Conservation (phyloP, 768 basidiomycete genomes). For the Cytidiella melzeri region DNA sequence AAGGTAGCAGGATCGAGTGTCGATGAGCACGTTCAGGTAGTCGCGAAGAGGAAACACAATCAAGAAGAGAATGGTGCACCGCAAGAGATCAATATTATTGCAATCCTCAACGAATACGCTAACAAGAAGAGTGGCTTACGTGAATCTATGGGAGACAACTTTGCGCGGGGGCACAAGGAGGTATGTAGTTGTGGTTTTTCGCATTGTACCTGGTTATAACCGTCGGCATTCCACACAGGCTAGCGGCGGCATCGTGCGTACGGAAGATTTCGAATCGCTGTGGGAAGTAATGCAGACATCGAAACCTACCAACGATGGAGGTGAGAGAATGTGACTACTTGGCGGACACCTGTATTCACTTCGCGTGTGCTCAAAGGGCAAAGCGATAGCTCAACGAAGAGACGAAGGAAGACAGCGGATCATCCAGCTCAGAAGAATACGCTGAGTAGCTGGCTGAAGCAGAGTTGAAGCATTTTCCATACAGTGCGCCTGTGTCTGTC, state of each 20-base stretch:
- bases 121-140: conserved; percentile 25
- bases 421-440: conserved; percentile 21
- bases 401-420: conserved; percentile 8
- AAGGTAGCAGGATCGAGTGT: no score
- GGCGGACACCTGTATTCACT: not conserved
- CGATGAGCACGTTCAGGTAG: no score
- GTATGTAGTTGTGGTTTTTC: not conserved
- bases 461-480: not conserved
- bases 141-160: conserved; percentile 37
- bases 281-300: conserved; percentile 19
- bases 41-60: no score
- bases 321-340: not conserved
- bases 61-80: no score
- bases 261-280: conserved; percentile 20
- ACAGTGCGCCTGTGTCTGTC: not conserved
- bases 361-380: not conserved
- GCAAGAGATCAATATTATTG: conserved; percentile 32
- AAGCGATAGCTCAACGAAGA: conserved; percentile 13
- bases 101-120: conserved; percentile 33
- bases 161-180: conserved; percentile 38
- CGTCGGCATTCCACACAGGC: conserved; percentile 22
- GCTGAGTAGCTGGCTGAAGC: conserved; percentile 20
- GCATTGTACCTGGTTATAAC: conserved; percentile 1
- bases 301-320: not conserved
- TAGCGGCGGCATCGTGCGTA: conserved; percentile 40